phyloP scores from a whole-genome alignment of 257 asterid genomes.

The Cordia subcordata region DNA sequence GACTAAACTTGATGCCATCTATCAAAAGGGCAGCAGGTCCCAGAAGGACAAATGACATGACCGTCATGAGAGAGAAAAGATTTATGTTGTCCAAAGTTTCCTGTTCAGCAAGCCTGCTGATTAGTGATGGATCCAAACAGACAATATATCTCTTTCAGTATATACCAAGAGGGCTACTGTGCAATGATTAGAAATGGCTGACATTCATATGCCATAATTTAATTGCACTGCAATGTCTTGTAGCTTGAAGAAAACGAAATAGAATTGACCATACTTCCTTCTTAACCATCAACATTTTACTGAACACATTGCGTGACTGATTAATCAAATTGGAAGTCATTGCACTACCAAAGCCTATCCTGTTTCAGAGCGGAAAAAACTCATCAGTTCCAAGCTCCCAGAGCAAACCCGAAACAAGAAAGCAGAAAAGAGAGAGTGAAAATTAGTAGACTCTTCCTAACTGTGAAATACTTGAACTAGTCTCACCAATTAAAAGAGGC shows the following conservation, averaged over 20 bases:
- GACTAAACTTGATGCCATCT: conserved; percentile 73
- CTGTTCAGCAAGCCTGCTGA: conserved; percentile 27
- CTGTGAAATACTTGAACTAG: not conserved
- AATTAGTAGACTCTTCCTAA: not conserved
- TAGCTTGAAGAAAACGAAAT: not conserved
- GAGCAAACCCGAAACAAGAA: not conserved
- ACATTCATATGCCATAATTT: too few species aligned
- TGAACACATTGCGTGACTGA: conserved; percentile 82
- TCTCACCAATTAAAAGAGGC: conserved; percentile 84
- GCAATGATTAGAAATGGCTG: not conserved
- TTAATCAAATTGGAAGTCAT: conserved; percentile 94
- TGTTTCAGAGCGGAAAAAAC: conserved; percentile 18
- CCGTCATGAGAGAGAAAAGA: conserved; percentile 66
- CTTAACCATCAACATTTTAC: conserved; percentile 65
- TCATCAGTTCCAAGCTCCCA: not conserved
- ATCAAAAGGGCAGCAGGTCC: conserved; percentile 51
- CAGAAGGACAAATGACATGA: conserved; percentile 65
- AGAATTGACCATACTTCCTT: conserved; percentile 47
- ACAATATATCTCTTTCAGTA: too few species aligned
- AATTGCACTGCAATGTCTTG: not conserved
- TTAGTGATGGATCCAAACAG: too few species aligned
- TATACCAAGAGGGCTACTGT: too few species aligned
- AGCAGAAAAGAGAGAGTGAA: not conserved
- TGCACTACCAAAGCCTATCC: conserved; percentile 85
- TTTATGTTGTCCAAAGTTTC: conserved; percentile 77